Evolutionary conservation across 192 early-diverging fungal genomes (phyloP), one percentile per base, ranked within the genome.

Genomic region (Powellomyces hirtus): DNA sequence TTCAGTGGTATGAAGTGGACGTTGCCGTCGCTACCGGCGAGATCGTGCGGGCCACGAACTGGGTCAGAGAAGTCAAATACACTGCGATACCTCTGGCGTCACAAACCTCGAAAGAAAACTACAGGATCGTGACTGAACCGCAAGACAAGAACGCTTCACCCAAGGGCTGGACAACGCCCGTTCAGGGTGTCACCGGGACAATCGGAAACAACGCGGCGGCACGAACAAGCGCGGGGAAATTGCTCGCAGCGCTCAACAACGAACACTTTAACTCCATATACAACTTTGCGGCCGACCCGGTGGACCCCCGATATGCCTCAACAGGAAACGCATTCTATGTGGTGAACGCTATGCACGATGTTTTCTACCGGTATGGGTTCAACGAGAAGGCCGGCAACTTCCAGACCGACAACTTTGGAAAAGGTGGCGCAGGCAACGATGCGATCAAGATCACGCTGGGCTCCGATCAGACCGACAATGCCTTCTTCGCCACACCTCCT

Each of bases 341-440:
- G n/a, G 64, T 30, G 18, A 81, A 81, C 73, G 55, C 18, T 46
- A 58, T 71, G 59, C 87, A 89, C 69, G 77, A 88, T 74, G 66
- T 83, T 38, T 72, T 93, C 49, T 94, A 92, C 71, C 77, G 84
- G 38, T 79, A 81, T 36, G 77, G 77, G 42, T 80, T 80, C 58
- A 52, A 44, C 34, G 73, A 73, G 38, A 33, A 11, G 20, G 61
- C 91, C 1, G 94, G 93, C 1, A 97, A 97, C 75, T 95, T 97
- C 80, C 80, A 81, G 56, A 37, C 18, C 59, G 34, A 38, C 45
- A 62, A 62, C 57, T 46, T 24, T 27, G 46, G 46, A 24, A 49
- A 49, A 7, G 46, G 46, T 49, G 46, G 46, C 46, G 46, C 5
- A 3, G 46, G 46, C 46, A 49, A 49, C 4, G 46, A 49, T 24